Percentiles rank a stretch among this genome's conserved stretches.
These are phyloP conservation scores for Fistulifera pelliculosa DNA, from an alignment of 108 stramenopile genomes.

Conservation along the genomic window DNA sequence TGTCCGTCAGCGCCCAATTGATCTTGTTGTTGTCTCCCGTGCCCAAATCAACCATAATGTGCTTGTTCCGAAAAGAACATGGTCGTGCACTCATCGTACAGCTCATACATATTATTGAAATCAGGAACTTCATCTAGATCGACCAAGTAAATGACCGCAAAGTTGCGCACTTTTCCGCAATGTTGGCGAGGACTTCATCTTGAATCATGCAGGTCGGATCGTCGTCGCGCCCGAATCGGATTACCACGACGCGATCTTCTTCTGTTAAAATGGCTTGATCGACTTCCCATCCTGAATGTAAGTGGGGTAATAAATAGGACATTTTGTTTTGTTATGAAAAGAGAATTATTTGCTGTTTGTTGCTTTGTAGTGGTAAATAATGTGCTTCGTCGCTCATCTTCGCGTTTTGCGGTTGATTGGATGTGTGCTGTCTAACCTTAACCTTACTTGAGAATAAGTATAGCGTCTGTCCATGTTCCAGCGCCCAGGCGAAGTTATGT, in stretches of 20 bases:
- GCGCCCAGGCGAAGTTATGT: no score
- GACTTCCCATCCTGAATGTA: constrained; percentile 94
- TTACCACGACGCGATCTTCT: constrained; percentile 96
- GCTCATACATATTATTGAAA: constrained; percentile 97
- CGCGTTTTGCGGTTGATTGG: no score
- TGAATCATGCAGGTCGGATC: constrained; percentile 96
- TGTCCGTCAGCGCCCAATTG: constrained; percentile 94
- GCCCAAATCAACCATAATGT: constrained; percentile 98
- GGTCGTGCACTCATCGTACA: constrained; percentile 94
- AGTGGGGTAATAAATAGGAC: constrained; percentile 94
- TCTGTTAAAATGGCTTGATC: constrained; percentile 98
- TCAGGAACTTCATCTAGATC: constrained; percentile 98
- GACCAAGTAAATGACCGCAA: constrained; percentile 95
- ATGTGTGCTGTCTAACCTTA: no score
- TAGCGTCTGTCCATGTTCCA: no score
- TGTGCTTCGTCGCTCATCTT: no score
- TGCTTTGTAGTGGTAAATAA: no score
- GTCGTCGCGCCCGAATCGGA: constrained; percentile 96
- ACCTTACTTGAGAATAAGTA: no score
- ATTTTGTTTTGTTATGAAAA: constrained; percentile 18
- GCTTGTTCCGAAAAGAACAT: constrained; percentile 99
- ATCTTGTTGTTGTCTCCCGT: constrained; percentile 99
- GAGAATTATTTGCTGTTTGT: background rate
- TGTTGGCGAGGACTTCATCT: constrained; percentile 86
- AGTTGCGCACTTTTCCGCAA: constrained; percentile 98